A percentile compares a stretch with the other conserved stretches of the same genome.
These are phyloP conservation scores for Nicotiana paniculata DNA, from an alignment of 257 asterid genomes.

Conservation along the genomic window DNA sequence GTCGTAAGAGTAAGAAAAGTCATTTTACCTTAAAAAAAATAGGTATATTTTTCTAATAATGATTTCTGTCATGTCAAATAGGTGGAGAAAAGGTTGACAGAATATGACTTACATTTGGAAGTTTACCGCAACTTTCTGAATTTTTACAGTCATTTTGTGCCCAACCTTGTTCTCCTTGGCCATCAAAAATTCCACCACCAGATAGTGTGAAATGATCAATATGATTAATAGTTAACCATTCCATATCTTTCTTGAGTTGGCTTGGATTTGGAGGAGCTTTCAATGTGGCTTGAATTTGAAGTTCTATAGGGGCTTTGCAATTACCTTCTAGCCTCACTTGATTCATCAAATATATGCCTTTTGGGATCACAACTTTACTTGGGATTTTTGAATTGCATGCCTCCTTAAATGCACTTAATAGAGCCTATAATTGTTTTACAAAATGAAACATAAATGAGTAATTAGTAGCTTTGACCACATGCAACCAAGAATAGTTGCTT, in stretches of 20 bases:
- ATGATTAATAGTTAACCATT: constrained; percentile 40
- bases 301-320: constrained; percentile 27
- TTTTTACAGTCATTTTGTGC: constrained; percentile 34
- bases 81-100: too few relatives aligned
- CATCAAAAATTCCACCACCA: constrained; percentile 44
- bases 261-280: constrained; percentile 21
- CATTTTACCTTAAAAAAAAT: too few relatives aligned
- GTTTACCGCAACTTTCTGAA: constrained; percentile 17
- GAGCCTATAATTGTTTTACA: constrained; percentile 19
- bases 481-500: neutral
- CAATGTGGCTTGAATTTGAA: constrained; percentile 32
- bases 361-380: constrained; percentile 23
- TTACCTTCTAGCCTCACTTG: constrained; percentile 23
- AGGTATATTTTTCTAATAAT: neutral
- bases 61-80: too few relatives aligned
- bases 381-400: constrained; percentile 25
- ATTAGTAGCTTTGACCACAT: neutral
- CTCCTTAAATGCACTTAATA: constrained; percentile 35
- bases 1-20: too few relatives aligned
- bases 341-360: constrained; percentile 23
- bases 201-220: constrained; percentile 31
- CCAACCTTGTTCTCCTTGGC: constrained; percentile 41
- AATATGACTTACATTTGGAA: constrained; percentile 20
- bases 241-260: constrained; percentile 9
- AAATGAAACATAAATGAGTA: neutral